A percentile compares a stretch with the other conserved stretches of the same genome.
Conservation (phyloP, 148 eudicot species). For the Suaeda aralocaspica region DNA sequence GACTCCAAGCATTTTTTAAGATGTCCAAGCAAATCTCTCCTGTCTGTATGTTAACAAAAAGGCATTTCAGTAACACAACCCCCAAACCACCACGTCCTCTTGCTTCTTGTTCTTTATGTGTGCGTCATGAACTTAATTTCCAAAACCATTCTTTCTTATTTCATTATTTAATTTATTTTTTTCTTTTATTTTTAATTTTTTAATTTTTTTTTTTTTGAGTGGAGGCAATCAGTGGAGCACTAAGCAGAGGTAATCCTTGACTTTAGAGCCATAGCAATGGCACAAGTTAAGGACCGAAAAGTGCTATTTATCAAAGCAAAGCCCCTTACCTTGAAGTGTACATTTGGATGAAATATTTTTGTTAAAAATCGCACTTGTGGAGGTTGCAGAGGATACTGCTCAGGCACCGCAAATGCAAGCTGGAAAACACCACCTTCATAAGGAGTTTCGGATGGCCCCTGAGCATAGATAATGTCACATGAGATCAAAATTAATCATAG, state of each 20-base stretch:
- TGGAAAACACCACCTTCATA: slow-evolving; percentile 95
- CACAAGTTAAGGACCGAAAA: not conserved
- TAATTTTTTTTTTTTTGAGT: too few species aligned
- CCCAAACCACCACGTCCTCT: not conserved
- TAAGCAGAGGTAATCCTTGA: too few species aligned
- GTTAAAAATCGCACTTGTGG: slow-evolving; percentile 98
- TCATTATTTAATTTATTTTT: too few species aligned
- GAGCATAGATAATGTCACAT: slow-evolving; percentile 7
- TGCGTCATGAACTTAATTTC: too few species aligned
- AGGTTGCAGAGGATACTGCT: slow-evolving; percentile 98
- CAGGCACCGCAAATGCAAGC: slow-evolving; percentile 95
- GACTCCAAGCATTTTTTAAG: slow-evolving; percentile 98
- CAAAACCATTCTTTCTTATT: too few species aligned
- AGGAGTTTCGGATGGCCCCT: slow-evolving; percentile 98
- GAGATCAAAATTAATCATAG: not conserved
- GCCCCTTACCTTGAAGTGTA: slow-evolving; percentile 82
- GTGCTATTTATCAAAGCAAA: not conserved
- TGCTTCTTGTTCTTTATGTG: too few species aligned
- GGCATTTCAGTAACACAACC: not conserved
- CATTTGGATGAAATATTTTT: slow-evolving; percentile 97
- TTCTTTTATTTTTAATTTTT: too few species aligned
- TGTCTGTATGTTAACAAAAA: slow-evolving; percentile 47
- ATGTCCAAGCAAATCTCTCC: slow-evolving; percentile 98
- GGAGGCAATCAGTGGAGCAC: too few species aligned
- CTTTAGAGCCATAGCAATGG: too few species aligned